phyloP scores from a whole-genome alignment of 108 stramenopile genomes.

The Pinguiococcus pyrenoidosus region DNA sequence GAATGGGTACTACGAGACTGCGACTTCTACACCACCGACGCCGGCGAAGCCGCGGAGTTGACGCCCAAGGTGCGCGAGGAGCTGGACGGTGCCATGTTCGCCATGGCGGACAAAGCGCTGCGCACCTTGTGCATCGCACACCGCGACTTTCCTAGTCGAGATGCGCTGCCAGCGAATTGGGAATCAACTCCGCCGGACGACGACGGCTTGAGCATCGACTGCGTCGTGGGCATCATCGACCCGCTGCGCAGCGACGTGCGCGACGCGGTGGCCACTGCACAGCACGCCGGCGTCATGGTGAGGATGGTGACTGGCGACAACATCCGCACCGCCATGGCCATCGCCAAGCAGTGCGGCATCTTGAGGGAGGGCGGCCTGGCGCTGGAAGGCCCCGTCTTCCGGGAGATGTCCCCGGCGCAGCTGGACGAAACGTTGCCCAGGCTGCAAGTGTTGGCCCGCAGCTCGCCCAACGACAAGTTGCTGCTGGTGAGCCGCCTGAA shows the following conservation, averaged over 20 bases:
- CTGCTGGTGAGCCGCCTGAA: slow-evolving; percentile 73
- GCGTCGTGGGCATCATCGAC: slow-evolving; percentile 89
- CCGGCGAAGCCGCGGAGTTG: slow-evolving; percentile 4
- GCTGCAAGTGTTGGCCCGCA: slow-evolving; percentile 75
- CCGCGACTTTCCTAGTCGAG: slow-evolving; percentile 7
- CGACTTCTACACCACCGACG: background rate
- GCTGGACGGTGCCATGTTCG: slow-evolving; percentile 1
- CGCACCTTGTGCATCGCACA: slow-evolving; percentile 34
- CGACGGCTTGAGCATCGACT: slow-evolving; percentile 52
- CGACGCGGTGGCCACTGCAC: slow-evolving; percentile 45
- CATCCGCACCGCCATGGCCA: slow-evolving; percentile 82
- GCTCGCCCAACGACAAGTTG: slow-evolving; percentile 86
- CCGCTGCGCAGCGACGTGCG: slow-evolving; percentile 80
- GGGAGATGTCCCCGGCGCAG: slow-evolving; percentile 13
- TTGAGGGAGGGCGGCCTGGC: slow-evolving; percentile 26
- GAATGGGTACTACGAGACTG: slow-evolving; percentile 19
- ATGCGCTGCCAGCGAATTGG: slow-evolving; percentile 1
- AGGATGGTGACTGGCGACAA: slow-evolving; percentile 94
- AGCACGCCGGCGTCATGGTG: slow-evolving; percentile 54
- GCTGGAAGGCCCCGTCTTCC: slow-evolving; percentile 37
- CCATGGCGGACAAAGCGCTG: slow-evolving; percentile 20
- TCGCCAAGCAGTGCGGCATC: slow-evolving; percentile 59
- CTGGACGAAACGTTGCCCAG: slow-evolving; percentile 24
- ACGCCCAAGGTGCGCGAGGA: slow-evolving; percentile 12
- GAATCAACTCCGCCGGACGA: slow-evolving; percentile 26